Base-by-base conservation (phyloP, 345 rosid genomes). In the Citrus glauca region DNA sequence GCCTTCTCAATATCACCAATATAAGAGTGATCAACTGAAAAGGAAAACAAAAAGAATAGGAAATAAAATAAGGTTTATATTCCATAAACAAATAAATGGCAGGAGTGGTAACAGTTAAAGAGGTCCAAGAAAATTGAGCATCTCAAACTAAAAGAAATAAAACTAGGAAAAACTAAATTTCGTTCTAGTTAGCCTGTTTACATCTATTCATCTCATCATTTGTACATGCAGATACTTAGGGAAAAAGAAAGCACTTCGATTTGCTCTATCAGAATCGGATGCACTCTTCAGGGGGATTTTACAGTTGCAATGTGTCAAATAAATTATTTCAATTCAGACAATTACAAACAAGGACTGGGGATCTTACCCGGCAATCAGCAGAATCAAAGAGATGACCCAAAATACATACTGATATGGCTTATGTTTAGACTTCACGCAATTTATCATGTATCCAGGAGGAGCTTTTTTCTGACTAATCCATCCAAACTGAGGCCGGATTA, bases 401-500 rank as follows among this genome's bases (percentile, higher is more conserved):
- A 94, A 79, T 76, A 88, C 87, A 57, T 90, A 91, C 82, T 97
- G 99, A 81, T 94, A 94, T 1, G 86, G 82, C 82, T 86, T 93
- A 90, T 91, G 91, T 85, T 88, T 97, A 28, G 92, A 85, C 82
- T 90, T 90, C 48, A 81, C 80, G 37, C 81, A 81, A 1, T 84
- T 70, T 65, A 81, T 78, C 66, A 72, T 66, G 40, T 59, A 81
- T 56, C 91, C 88, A 0, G 85, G 90, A 73, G 93, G 92, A 73
- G 86, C 81, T n/a, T 88, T 81, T 32, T 82, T 88, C 72, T 84
- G 82, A 83, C 85, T 89, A 68, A 84, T 84, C 89, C 92, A 97
- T 45, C 95, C 98, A 62, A 89, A 97, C 72, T 94, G 99, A 38
- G 98, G 99, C 45, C 97, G 94, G 22, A 93, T 84, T 68, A 97